Evolutionary conservation across 1,284 basidiomycete genomes (phyloP).

Genomic region (Puccinia horiana): DNA sequence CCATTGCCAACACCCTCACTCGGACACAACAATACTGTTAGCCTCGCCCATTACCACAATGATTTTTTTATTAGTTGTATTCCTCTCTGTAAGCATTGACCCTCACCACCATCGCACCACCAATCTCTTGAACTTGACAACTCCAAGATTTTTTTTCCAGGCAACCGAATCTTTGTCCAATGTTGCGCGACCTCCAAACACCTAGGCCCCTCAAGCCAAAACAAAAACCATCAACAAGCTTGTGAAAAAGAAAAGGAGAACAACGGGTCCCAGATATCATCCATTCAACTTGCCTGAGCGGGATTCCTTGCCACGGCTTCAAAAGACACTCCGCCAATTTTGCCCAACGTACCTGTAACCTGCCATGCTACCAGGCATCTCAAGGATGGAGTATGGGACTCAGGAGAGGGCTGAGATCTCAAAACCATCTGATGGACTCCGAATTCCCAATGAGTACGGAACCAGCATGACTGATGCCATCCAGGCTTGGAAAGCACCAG

Average conservation of each 20-base stretch:
- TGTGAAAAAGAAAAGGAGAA: constrained; percentile 23
- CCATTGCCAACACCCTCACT: too few relatives aligned
- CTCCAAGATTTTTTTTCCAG: too few relatives aligned
- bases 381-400: constrained; percentile 49
- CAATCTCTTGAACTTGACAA: too few relatives aligned
- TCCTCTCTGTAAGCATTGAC: too few relatives aligned
- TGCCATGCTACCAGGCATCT: constrained; percentile 9
- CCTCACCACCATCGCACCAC: too few relatives aligned
- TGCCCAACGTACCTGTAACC: background rate
- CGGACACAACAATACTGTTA: too few relatives aligned
- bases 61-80: too few relatives aligned
- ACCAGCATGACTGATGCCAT: constrained; percentile 45
- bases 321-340: constrained; percentile 7
- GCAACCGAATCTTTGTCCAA: too few relatives aligned
- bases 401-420: constrained; percentile 45
- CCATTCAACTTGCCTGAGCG: background rate
- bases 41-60: too few relatives aligned
- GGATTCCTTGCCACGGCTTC: background rate
- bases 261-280: background rate
- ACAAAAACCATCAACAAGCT: constrained; percentile 23
- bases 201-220: constrained; percentile 5
- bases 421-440: background rate
- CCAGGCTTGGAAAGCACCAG: constrained; percentile 48
- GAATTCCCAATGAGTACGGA: constrained; percentile 10
- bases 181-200: too few relatives aligned